Base-by-base conservation (phyloP, 192 early-diverging fungal species). In the Irineochytrium annulatum region DNA sequence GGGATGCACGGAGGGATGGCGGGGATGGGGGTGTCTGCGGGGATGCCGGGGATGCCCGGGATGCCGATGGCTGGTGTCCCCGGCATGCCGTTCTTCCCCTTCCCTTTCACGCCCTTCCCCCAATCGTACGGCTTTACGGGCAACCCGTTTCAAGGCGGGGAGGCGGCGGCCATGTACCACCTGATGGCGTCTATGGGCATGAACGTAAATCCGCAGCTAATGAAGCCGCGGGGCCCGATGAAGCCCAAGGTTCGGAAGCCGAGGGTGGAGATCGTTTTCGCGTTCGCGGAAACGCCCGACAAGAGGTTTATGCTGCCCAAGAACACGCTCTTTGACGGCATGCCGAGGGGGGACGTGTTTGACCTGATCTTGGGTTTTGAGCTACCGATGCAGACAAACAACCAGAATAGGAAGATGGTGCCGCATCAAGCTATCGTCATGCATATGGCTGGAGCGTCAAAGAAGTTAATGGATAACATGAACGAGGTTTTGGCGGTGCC, bases 301-400 rank as follows among this genome's bases (percentile, higher is more conserved):
- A 8, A 13, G 37, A 41, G n/a, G 37, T 41, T 41, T 41, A n/a
- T n/a, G 37, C 8, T 41, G 37, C 37, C 37, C 37, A 41, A 41
- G 37, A 41, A 41, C n/a, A 41, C n/a, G 37, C 37, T 41, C 37
- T 41, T 41, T 41, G 37, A 41, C 37, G 37, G 37, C n/a, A 41
- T 41, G 37, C 37, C 37, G n/a, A 41, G 37, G 37, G 37, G 37
- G 37, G 37, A 8, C 11, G 37, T 41, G 8, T 41, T n/a, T 41
- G 37, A 13, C n/a, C 37, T 41, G n/a, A 41, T 41, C 37, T 41
- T 13, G 37, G n/a, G 11, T 41, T 41, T 41, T 41, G 37, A 41
- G 37, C 37, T 41, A 13, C 37, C 37, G 37, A 41, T 41, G 37
- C 8, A 13, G 8, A 13, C 37, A n/a, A 41, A n/a, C 37, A n/a